phyloP scores from a whole-genome alignment of 192 early-diverging fungal genomes.

The Kappamyces sp. region DNA sequence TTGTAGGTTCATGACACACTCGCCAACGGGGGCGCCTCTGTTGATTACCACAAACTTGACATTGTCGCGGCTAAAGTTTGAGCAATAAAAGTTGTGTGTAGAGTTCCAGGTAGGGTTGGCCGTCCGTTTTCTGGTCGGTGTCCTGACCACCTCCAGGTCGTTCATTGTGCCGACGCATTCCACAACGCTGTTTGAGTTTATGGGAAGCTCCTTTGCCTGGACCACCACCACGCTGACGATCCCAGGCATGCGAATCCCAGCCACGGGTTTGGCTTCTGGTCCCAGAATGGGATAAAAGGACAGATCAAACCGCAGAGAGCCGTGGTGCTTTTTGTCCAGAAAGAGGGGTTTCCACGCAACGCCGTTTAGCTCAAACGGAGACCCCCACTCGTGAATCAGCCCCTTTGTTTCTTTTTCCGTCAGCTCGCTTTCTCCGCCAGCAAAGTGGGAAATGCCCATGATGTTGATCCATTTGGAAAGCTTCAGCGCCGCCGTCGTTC shows the following conservation, averaged over 20 bases:
- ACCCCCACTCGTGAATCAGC: constrained; percentile 43
- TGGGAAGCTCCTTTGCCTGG: constrained; percentile 36
- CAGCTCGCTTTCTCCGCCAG: constrained; percentile 10
- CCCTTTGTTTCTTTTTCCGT: constrained; percentile 27
- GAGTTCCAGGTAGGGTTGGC: constrained; percentile 77
- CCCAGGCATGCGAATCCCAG: constrained; percentile 18
- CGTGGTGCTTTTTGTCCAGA: constrained; percentile 12
- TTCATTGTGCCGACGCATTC: constrained; percentile 18
- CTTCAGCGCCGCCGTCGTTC: constrained; percentile 34
- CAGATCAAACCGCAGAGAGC: constrained; percentile 27
- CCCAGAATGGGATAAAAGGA: constrained; percentile 30
- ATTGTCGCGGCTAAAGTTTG: constrained; percentile 52
- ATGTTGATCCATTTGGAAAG: constrained; percentile 41
- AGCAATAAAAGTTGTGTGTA: constrained; percentile 19
- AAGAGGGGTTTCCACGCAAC: constrained; percentile 33
- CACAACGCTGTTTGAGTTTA: constrained; percentile 46
- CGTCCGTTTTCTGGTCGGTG: constrained; percentile 64
- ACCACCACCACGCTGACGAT: constrained; percentile 35
- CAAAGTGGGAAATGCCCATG: constrained; percentile 18
- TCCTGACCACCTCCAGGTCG: constrained; percentile 23
- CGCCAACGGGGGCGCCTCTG: constrained; percentile 33
- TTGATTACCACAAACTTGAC: constrained; percentile 60
- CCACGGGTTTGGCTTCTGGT: background rate
- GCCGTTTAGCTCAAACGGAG: constrained; percentile 24
- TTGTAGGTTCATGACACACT: constrained; percentile 28